Percentiles rank a stretch among this genome's conserved stretches.
Evolutionary conservation across 768 basidiomycete genomes (phyloP).

Genomic region (Tylopilus subfusipes): DNA sequence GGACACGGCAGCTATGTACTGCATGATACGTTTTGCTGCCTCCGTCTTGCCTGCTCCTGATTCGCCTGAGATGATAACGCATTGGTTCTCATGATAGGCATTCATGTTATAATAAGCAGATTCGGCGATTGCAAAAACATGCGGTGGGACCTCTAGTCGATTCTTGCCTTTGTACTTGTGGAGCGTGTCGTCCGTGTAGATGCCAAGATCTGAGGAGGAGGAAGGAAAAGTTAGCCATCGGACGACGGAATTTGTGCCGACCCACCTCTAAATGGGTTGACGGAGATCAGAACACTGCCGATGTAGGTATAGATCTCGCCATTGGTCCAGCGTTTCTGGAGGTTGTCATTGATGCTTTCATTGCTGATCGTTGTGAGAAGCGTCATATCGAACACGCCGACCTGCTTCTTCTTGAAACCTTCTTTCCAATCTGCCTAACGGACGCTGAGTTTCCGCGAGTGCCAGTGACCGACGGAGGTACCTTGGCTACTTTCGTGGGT

Average conservation of each 20-base stretch:
- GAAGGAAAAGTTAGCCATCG: constrained; percentile 5
- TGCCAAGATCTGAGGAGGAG: constrained; percentile 74
- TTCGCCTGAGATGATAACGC: constrained; percentile 99
- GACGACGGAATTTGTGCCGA: constrained; percentile 8
- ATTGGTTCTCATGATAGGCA: constrained; percentile 98
- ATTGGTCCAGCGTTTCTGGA: constrained; percentile 93
- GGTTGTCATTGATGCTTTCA: constrained; percentile 95
- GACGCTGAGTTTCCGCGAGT: constrained; percentile 8
- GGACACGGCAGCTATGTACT: constrained; percentile 97
- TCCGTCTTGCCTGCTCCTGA: constrained; percentile 99
- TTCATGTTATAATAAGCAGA: constrained; percentile 99
- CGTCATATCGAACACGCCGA: constrained; percentile 99
- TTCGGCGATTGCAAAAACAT: constrained; percentile 97
- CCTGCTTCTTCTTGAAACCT: constrained; percentile 99
- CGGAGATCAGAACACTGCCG: constrained; percentile 97
- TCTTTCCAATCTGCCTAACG: constrained; percentile 97
- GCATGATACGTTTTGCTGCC: constrained; percentile 99
- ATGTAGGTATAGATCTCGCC: constrained; percentile 99
- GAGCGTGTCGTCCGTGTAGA: constrained; percentile 90
- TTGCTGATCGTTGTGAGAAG: constrained; percentile 95
- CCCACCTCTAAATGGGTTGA: constrained; percentile 93
- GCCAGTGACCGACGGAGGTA: constrained; percentile 28
- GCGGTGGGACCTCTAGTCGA: constrained; percentile 94
- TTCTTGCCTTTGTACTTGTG: constrained; percentile 93
- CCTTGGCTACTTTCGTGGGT: constrained; percentile 70